Evolutionary conservation across 495 filamentous ascomycete genomes (phyloP), one percentile per base, ranked within the genome.

Genomic region (Chaetomium cochliodes): DNA sequence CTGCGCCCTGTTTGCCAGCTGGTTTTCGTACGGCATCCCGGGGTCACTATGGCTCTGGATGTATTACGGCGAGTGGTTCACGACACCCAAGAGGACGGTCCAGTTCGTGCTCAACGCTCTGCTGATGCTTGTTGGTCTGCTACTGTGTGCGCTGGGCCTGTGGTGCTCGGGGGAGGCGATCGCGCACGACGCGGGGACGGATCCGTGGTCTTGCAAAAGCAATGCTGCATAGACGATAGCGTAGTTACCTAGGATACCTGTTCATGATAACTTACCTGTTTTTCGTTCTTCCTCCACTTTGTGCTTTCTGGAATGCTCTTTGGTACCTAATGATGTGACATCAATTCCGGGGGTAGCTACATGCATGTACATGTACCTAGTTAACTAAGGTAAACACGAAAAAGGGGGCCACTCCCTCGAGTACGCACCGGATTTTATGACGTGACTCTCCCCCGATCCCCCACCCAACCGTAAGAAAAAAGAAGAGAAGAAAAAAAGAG

Each of bases 21-120:
- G 81, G 72, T 84, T 83, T 67, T 81, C 79, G 54, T 84, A 81
- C 64, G 79, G 80, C 65, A 74, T 83, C 60, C 81, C 81, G 5
- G 82, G 79, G 15, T 70, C 77, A 26, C 78, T 84, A 70, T 84
- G 82, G 82, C 77, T 84, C 60, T 74, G 80, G 58, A 79, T 85
- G 72, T 77, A 84, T 73, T 74, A 73, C 47, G 82, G 76, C 16
- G 60, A 74, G 26, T 77, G 73, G 46, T 78, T 76, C 42, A 49
- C 42, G 26, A 68, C 46, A 46, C 57, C 41, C 30, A 62, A 53
- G 63, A 41, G 23, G 33, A 65, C 50, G 5, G 25, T 23, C 16
- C 23, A 39, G 50, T 68, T 64, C 18, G 13, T 42, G 52, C 26
- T 58, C 9, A 68, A 68, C 53, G 52, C 33, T 0, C 7, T 62